These are phyloP conservation scores for Pseudozyma thailandica DNA, from an alignment of 1,284 basidiomycete species.

Conservation along the genomic window DNA sequence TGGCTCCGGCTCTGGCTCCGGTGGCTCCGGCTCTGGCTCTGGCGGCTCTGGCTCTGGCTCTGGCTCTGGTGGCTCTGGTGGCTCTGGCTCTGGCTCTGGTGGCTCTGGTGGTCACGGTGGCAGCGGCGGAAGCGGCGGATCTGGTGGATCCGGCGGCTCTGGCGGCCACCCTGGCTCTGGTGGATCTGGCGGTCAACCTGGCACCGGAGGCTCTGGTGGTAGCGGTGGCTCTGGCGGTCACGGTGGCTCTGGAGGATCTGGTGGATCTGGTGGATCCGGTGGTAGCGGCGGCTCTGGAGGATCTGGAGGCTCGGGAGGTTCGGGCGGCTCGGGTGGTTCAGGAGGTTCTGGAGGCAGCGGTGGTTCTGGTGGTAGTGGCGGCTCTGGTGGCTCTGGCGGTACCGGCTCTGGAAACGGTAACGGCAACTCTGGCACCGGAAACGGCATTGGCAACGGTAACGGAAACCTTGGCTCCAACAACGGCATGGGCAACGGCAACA, in stretches of 20 bases:
- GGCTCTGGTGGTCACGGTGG: conserved; percentile 4
- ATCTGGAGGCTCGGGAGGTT: neutral
- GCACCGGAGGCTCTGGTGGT: conserved; percentile 11
- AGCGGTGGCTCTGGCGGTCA: conserved; percentile 6
- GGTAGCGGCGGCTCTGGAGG: neutral
- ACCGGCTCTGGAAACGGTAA: conserved; percentile 18
- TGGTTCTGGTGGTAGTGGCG: conserved; percentile 2
- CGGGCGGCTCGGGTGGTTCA: conserved; percentile 1
- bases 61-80: conserved; percentile 4
- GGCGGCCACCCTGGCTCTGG: conserved; percentile 9
- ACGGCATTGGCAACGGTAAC: conserved; percentile 15
- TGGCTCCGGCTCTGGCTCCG: conserved; percentile 7
- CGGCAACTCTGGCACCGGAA: conserved; percentile 9
- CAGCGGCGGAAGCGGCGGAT: neutral
- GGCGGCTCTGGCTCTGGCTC: conserved; percentile 13
- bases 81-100: conserved; percentile 5
- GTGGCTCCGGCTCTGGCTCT: conserved; percentile 18
- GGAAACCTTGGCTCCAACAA: conserved; percentile 16
- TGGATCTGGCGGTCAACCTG: conserved; percentile 2
- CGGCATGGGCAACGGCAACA: conserved; percentile 13
- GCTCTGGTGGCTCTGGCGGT: neutral
- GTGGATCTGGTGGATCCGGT: neutral
- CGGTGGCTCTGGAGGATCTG: conserved; percentile 8
- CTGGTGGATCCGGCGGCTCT: conserved; percentile 10
- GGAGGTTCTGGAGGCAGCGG: conserved; percentile 5